phyloP scores from a whole-genome alignment of 2,329 filamentous ascomycete genomes.

The Onygenales sp. region DNA sequence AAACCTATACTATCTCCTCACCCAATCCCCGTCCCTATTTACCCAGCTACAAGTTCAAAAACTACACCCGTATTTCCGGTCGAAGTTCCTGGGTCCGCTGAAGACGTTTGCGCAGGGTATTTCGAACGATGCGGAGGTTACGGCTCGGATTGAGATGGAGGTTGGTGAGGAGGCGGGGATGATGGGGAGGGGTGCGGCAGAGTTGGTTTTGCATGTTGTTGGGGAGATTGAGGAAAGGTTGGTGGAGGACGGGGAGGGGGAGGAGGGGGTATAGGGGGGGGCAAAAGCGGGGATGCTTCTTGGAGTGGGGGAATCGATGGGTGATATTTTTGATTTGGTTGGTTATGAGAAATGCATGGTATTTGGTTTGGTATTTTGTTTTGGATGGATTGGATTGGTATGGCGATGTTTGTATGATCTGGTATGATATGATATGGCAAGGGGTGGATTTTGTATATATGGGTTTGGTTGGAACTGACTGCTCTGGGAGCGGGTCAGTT shows the following conservation, averaged over 20 bases:
- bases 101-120: slow-evolving; percentile 11
- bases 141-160: slow-evolving; percentile 8
- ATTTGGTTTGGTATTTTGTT: too few relatives aligned
- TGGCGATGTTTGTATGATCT: too few relatives aligned
- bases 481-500: too few relatives aligned
- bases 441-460: too few relatives aligned
- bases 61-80: slow-evolving; percentile 23
- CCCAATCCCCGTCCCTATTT: slow-evolving; percentile 41
- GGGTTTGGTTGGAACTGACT: too few relatives aligned
- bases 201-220: slow-evolving; percentile 10
- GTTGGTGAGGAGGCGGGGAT: slow-evolving; percentile 6
- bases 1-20: slow-evolving; percentile 50
- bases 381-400: too few relatives aligned
- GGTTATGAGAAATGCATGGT: too few relatives aligned
- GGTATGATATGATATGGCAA: too few relatives aligned
- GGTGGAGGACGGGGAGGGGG: not conserved
- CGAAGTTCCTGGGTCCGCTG: slow-evolving; percentile 23
- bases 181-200: slow-evolving; percentile 7
- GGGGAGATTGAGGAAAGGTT: slow-evolving; percentile 5
- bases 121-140: slow-evolving; percentile 4
- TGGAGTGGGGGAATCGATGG: too few relatives aligned
- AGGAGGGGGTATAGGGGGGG: not conserved
- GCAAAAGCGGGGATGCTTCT: not conserved
- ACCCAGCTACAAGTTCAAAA: slow-evolving; percentile 36
- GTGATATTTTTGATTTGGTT: too few relatives aligned